phyloP scores from a whole-genome alignment of 2,329 filamentous ascomycete genomes.

The Coniella lustricola region DNA sequence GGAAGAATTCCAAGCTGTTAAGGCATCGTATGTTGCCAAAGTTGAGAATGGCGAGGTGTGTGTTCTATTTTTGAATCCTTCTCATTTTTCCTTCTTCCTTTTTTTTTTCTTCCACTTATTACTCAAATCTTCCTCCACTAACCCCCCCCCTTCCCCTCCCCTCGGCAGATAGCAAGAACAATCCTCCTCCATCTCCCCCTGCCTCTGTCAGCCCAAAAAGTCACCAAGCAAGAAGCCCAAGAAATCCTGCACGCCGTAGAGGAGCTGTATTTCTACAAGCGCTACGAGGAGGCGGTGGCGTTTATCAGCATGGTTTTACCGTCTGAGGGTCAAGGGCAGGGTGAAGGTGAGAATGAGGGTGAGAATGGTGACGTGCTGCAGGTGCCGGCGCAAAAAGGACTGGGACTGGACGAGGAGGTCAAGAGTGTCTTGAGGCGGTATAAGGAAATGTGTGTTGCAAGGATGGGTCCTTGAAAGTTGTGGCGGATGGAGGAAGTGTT shows the following conservation, averaged over 20 bases:
- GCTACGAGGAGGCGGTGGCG: conserved; percentile 37
- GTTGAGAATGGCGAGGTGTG: conserved; percentile 49
- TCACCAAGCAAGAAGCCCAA: conserved; percentile 41
- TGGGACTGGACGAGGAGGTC: conserved; percentile 39
- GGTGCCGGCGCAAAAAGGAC: no score
- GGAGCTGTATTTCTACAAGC: conserved; percentile 48
- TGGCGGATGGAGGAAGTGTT: background rate
- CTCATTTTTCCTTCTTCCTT: conserved; percentile 1
- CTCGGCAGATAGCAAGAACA: no score
- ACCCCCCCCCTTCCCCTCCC: no score
- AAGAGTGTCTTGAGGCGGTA: conserved; percentile 35
- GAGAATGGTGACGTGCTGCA: no score
- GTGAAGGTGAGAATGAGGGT: no score
- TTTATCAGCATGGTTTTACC: conserved; percentile 32
- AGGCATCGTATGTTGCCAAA: conserved; percentile 38
- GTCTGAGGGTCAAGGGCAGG: no score
- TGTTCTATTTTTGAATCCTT: background rate
- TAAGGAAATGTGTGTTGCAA: conserved; percentile 33
- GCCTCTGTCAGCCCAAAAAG: conserved; percentile 25
- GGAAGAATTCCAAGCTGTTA: conserved; percentile 40
- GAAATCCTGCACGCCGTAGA: conserved; percentile 49
- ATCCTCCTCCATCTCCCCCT: no score
- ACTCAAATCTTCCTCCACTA: background rate
- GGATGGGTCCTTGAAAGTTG: conserved; percentile 2
- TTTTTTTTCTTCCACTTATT: background rate